phyloP scores from a whole-genome alignment of 2,329 filamentous ascomycete species.

The Penicillium rolfsii region DNA sequence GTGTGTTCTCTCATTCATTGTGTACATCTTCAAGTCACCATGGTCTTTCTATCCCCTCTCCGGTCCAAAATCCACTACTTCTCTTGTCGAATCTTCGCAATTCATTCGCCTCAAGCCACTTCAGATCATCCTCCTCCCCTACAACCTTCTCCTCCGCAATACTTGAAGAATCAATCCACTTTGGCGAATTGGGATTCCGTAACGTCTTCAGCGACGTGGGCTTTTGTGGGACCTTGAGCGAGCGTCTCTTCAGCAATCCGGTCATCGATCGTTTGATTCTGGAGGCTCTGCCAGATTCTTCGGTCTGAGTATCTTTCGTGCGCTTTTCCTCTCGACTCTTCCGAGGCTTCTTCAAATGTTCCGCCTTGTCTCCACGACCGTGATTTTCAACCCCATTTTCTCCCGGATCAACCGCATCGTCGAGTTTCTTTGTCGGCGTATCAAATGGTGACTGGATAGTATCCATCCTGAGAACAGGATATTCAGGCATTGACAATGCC shows the following conservation, averaged over 20 bases:
- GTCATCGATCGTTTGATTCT: slow-evolving; percentile 22
- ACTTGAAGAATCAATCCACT: slow-evolving; percentile 19
- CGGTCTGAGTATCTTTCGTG: neutral
- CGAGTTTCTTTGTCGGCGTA: slow-evolving; percentile 17
- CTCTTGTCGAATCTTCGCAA: slow-evolving; percentile 6
- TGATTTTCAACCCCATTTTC: neutral
- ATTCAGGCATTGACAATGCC: slow-evolving; percentile 19
- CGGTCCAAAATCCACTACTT: slow-evolving; percentile 14
- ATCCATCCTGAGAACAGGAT: slow-evolving; percentile 27
- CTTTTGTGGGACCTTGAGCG: slow-evolving; percentile 18
- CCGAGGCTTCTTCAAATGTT: neutral
- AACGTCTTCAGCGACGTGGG: slow-evolving; percentile 19
- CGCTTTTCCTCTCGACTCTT: neutral
- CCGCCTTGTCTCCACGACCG: neutral
- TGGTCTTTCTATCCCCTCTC: slow-evolving; percentile 9
- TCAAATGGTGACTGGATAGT: slow-evolving; percentile 17
- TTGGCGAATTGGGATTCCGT: slow-evolving; percentile 7
- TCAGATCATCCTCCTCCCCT: slow-evolving; percentile 19
- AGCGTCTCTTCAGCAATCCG: slow-evolving; percentile 17
- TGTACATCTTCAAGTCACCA: neutral
- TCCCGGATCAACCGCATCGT: slow-evolving; percentile 15
- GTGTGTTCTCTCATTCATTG: neutral
- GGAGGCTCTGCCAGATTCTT: neutral
- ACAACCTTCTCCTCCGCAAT: slow-evolving; percentile 18
- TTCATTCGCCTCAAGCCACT: slow-evolving; percentile 23